phyloP scores from a whole-genome alignment of 176 grass and related monocot species.

The Bromus sterilis region DNA sequence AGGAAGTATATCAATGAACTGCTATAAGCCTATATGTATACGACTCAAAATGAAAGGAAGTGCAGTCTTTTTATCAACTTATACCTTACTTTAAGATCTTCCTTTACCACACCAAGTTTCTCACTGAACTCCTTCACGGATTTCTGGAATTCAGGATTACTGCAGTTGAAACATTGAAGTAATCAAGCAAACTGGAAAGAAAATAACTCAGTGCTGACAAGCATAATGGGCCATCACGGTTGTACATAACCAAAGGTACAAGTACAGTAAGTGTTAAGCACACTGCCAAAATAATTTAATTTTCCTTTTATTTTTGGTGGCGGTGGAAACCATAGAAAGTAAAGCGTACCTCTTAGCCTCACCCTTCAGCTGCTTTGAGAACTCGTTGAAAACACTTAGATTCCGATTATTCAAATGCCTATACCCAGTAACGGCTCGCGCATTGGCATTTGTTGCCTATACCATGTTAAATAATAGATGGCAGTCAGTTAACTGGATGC shows the following conservation, averaged over 20 bases:
- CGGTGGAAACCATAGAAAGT: background rate
- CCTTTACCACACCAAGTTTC: conserved; percentile 83
- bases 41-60: background rate
- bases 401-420: conserved; percentile 55
- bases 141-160: conserved; percentile 90
- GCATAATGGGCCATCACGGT: background rate
- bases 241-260: background rate
- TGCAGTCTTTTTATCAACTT: background rate
- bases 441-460: conserved; percentile 40
- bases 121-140: conserved; percentile 79
- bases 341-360: conserved; percentile 68
- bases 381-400: conserved; percentile 95
- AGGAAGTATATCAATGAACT: background rate
- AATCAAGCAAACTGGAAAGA: background rate
- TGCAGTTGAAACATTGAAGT: conserved; percentile 32
- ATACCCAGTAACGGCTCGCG: conserved; percentile 23
- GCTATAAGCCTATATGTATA: conserved; percentile 1
- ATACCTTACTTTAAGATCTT: conserved; percentile 95
- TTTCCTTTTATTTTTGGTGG: background rate
- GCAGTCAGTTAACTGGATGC: conserved; percentile 5
- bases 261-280: background rate
- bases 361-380: conserved; percentile 92
- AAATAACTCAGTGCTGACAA: background rate
- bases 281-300: background rate
- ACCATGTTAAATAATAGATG: background rate